Conservation (phyloP, 257 asterid species). For the Paulownia fortunei region DNA sequence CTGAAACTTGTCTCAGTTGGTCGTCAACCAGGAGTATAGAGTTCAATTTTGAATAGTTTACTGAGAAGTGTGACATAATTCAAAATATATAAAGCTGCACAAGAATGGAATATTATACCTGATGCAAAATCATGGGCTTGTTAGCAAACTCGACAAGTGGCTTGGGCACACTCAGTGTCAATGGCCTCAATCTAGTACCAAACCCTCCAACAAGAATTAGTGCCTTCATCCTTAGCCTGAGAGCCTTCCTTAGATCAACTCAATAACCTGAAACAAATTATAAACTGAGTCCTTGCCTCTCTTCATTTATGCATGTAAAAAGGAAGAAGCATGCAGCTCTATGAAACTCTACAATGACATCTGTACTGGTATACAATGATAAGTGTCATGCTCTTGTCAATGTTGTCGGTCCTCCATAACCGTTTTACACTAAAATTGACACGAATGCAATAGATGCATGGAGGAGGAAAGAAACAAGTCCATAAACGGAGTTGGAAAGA, state of each 20-base stretch:
- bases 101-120: constrained; percentile 52
- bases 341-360: constrained; percentile 50
- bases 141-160: constrained; percentile 97
- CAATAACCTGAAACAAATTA: constrained; percentile 31
- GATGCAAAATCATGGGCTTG: constrained; percentile 99
- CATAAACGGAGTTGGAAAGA: constrained; percentile 29
- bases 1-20: background rate
- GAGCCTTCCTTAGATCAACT: constrained; percentile 32
- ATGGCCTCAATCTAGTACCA: constrained; percentile 96
- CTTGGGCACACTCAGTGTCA: constrained; percentile 91
- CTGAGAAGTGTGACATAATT: constrained; percentile 7
- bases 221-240: constrained; percentile 77
- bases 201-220: constrained; percentile 97
- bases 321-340: constrained; percentile 49
- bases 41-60: background rate
- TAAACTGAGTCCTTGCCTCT: constrained; percentile 21
- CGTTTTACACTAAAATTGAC: constrained; percentile 39
- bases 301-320: constrained; percentile 42
- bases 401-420: constrained; percentile 50
- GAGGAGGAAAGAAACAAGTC: constrained; percentile 34
- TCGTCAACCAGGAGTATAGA: background rate
- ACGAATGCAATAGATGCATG: constrained; percentile 47
- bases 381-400: constrained; percentile 43
- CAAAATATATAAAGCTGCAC: constrained; percentile 19
- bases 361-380: constrained; percentile 47